Percentiles rank a stretch among this genome's conserved stretches.
Conservation (phyloP, 768 basidiomycete genomes). For the Cubamyces sp. region DNA sequence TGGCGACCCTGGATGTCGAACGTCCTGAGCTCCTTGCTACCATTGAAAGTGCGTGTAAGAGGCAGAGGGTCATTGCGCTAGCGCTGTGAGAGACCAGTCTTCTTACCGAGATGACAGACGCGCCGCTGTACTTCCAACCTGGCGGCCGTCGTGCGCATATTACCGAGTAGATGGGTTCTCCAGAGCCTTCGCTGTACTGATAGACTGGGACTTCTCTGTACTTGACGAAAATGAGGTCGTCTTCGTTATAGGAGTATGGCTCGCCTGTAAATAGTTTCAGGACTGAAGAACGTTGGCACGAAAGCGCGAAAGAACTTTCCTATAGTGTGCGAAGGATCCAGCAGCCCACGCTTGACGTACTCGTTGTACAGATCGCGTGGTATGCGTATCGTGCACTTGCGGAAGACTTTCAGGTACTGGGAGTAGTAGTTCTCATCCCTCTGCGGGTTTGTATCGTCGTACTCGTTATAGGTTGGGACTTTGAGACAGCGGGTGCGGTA, state of each 20-base stretch:
- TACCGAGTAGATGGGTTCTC: not conserved
- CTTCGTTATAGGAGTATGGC: not conserved
- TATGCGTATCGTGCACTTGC: not conserved
- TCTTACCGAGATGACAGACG: too few relatives aligned
- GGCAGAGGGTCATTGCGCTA: too few relatives aligned
- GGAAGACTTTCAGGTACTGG: not conserved
- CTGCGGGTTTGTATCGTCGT: not conserved
- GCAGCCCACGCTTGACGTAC: not conserved
- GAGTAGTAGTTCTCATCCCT: constrained; percentile 1
- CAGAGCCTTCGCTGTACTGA: not conserved
- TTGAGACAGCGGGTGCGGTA: not conserved
- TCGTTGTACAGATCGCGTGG: not conserved
- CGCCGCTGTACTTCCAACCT: not conserved
- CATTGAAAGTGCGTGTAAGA: too few relatives aligned
- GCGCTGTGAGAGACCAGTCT: too few relatives aligned
- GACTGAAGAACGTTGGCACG: too few relatives aligned
- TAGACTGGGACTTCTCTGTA: not conserved
- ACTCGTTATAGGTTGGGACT: not conserved
- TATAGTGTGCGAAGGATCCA: not conserved
- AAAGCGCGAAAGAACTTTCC: not conserved
- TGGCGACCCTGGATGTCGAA: too few relatives aligned
- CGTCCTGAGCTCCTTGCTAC: too few relatives aligned
- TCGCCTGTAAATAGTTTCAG: not conserved
- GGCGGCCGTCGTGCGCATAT: not conserved
- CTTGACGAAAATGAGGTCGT: not conserved